These are phyloP conservation scores for Globisporangium okanoganense DNA, from an alignment of 352 stramenopile species.

Conservation along the genomic window DNA sequence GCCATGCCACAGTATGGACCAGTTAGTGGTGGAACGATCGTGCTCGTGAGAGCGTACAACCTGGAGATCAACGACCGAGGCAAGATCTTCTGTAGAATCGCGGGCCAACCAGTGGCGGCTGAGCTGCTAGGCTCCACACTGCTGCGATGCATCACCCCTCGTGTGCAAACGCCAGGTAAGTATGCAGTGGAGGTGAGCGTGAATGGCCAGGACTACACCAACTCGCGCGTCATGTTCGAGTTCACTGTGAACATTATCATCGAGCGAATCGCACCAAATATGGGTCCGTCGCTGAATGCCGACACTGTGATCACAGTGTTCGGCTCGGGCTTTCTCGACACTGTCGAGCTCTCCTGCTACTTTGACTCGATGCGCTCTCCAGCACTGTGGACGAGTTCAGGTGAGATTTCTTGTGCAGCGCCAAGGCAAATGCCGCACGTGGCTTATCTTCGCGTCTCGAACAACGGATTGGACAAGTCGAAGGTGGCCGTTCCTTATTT, in stretches of 20 bases:
- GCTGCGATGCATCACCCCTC: slow-evolving; percentile 50
- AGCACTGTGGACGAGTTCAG: slow-evolving; percentile 43
- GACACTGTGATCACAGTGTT: slow-evolving; percentile 63
- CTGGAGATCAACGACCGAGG: slow-evolving; percentile 36
- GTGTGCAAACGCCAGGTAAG: slow-evolving; percentile 17
- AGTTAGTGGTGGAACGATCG: slow-evolving; percentile 40
- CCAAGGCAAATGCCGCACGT: slow-evolving; percentile 53
- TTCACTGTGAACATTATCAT: slow-evolving; percentile 45
- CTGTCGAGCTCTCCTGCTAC: slow-evolving; percentile 46
- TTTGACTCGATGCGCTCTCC: slow-evolving; percentile 34
- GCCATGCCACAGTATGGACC: slow-evolving; percentile 49
- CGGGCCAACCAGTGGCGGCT: slow-evolving; percentile 20
- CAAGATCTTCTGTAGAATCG: slow-evolving; percentile 46
- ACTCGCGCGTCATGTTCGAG: slow-evolving; percentile 37
- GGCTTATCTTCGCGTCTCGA: slow-evolving; percentile 72
- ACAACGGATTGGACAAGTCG: slow-evolving; percentile 79
- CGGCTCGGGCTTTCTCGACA: slow-evolving; percentile 60
- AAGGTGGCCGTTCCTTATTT: slow-evolving; percentile 41
- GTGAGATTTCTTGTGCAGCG: slow-evolving; percentile 52
- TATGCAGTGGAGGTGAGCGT: slow-evolving; percentile 51
- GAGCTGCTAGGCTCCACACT: slow-evolving; percentile 28
- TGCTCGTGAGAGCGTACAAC: slow-evolving; percentile 61
- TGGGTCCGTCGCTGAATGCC: slow-evolving; percentile 49
- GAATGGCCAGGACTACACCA: slow-evolving; percentile 55
- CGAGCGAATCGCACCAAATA: slow-evolving; percentile 36